These are phyloP conservation scores for Acorus calamus DNA, from an alignment of 106 monocot species.

Conservation along the genomic window DNA sequence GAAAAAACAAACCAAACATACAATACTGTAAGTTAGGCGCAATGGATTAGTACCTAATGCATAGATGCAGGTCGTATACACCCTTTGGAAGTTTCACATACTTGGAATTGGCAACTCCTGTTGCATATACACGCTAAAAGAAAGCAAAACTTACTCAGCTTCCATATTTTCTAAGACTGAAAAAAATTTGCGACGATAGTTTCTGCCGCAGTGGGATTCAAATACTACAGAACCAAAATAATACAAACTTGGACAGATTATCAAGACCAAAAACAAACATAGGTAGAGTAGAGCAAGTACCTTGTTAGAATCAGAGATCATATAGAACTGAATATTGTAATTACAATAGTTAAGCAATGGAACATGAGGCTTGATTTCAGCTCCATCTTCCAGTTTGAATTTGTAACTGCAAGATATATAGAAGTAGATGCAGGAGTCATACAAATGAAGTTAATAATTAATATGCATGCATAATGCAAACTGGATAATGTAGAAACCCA, in stretches of 20 bases:
- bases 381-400: constrained; percentile 84
- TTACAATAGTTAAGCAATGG: constrained; percentile 80
- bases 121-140: constrained; percentile 74
- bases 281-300: background rate
- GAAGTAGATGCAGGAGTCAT: background rate
- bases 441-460: background rate
- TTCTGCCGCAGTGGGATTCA: no score
- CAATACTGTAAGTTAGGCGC: no score
- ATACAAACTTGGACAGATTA: no score
- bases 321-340: constrained; percentile 87
- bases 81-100: constrained; percentile 90
- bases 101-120: constrained; percentile 80
- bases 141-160: background rate
- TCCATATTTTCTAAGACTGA: no score
- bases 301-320: constrained; percentile 83
- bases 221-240: no score
- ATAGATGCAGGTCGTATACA: constrained; percentile 63
- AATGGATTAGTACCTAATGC: constrained; percentile 52
- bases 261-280: no score
- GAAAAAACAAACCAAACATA: no score
- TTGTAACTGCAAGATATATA: constrained; percentile 49
- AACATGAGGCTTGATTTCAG: constrained; percentile 70
- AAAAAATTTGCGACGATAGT: no score
- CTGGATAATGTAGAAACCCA: constrained; percentile 12
- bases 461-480: background rate